Evolutionary conservation across 306 rosid species (phyloP), one percentile per base, ranked within the genome.

Genomic region (Bauhinia variegata): DNA sequence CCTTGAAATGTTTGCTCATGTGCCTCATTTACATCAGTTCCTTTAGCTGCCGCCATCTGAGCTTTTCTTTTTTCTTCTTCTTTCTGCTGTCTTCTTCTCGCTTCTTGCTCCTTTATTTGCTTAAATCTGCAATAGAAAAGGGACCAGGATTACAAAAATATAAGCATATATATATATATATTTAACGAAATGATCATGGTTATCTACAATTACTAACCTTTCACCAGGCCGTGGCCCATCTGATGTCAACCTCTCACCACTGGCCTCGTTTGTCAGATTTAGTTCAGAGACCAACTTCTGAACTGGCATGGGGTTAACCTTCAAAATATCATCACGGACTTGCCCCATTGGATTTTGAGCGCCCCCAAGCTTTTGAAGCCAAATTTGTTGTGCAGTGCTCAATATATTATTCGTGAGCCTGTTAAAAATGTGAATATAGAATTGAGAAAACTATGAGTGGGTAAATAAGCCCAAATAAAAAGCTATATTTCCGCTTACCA

Each of bases 321-420:
- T 82, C 48, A 69, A 8, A 18, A 74, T 18, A 60, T 81, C 80
- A 46, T 85, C 81, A 14, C 63, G 77, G 33, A 80, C 63, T 80
- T 82, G 81, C 51, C 39, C 62, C 69, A 79, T 30, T 9, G 83
- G 89, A 84, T 69, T 71, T 70, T 88, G 82, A 4, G 97, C 96
- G 31, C 96, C 99, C 10, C 99, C 96, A 34, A 87, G 77, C 79
- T 90, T 91, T 75, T 91, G 96, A 82, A 95, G 99, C 96, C 97
- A 95, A 66, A 84, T 83, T 88, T 91, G 97, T 68, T 88, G 97
- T 51, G 88, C 96, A 13, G 99, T 88, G 87, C 96, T 91, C 80
- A 95, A 75, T 82, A 95, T 71, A 75, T 95, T 95, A 78, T 91
- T 95, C 31, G 99, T 95, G 47, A 95, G 75, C 99, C 99, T 93